Percentiles rank a stretch among this genome's conserved stretches.
Evolutionary conservation across 2,329 filamentous ascomycete species (phyloP).

Genomic region (Leptosphaerulina australis): DNA sequence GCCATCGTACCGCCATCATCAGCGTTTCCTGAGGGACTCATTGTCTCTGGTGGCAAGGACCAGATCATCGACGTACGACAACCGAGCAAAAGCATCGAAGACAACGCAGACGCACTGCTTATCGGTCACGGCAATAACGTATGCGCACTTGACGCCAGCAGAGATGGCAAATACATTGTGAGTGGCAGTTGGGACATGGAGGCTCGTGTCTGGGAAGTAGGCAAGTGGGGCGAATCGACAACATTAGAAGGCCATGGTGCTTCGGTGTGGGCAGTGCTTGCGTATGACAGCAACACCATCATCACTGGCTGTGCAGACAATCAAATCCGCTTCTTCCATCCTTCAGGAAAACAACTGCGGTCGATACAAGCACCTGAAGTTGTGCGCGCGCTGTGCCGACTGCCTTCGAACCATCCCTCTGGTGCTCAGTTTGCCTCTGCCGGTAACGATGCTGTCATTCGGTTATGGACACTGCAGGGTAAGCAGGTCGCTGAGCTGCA

Average conservation of each 20-base stretch:
- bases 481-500: slow-evolving; percentile 76
- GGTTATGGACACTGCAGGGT: slow-evolving; percentile 84
- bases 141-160: slow-evolving; percentile 80
- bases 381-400: slow-evolving; percentile 82
- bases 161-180: slow-evolving; percentile 74
- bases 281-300: slow-evolving; percentile 77
- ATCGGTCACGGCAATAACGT: slow-evolving; percentile 88
- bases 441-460: slow-evolving; percentile 87
- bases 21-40: slow-evolving; percentile 75
- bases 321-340: slow-evolving; percentile 80
- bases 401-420: slow-evolving; percentile 76
- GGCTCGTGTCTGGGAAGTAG: slow-evolving; percentile 83
- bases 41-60: slow-evolving; percentile 89
- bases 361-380: slow-evolving; percentile 75
- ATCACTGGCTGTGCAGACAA: slow-evolving; percentile 86
- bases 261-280: slow-evolving; percentile 90
- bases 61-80: slow-evolving; percentile 89
- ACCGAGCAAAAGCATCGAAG: slow-evolving; percentile 67
- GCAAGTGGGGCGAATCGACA: slow-evolving; percentile 79
- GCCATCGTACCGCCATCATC: slow-evolving; percentile 74
- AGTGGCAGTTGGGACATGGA: slow-evolving; percentile 95
- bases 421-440: slow-evolving; percentile 94
- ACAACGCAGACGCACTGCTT: slow-evolving; percentile 83
- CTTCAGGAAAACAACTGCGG: slow-evolving; percentile 66
- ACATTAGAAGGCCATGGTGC: slow-evolving; percentile 77